A percentile compares a stretch with the other conserved stretches of the same genome.
phyloP scores from a whole-genome alignment of 208 protist species.

The Trypanosoma brucei region DNA sequence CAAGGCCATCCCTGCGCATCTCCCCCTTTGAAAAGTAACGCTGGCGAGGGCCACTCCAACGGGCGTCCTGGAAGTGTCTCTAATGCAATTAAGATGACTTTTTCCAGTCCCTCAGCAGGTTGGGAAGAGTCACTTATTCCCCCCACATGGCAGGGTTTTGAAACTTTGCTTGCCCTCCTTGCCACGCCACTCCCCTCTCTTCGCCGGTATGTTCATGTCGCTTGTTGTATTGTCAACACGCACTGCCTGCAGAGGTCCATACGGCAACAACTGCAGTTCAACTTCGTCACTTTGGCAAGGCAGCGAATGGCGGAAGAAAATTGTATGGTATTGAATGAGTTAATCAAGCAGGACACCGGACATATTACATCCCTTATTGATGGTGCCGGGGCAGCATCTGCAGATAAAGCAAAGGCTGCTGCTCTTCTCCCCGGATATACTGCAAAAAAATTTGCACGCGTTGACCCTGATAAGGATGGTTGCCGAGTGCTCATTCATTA shows the following conservation, averaged over 20 bases:
- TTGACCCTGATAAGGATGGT: conserved; percentile 15
- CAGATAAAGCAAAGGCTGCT: background rate
- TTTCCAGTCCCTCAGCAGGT: background rate
- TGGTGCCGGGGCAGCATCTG: conserved; percentile 11
- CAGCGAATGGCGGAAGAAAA: conserved; percentile 46
- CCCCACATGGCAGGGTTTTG: conserved; percentile 57
- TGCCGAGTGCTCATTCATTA: conserved; percentile 62
- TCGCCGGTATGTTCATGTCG: conserved; percentile 66
- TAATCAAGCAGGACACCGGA: conserved; percentile 46
- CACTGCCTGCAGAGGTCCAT: conserved; percentile 30
- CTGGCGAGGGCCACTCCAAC: conserved; percentile 1
- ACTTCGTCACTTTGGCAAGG: conserved; percentile 46
- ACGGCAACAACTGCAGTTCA: conserved; percentile 30
- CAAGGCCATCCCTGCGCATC: background rate
- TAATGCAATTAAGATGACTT: background rate
- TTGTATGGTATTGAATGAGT: conserved; percentile 53
- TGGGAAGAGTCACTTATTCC: conserved; percentile 39
- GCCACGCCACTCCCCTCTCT: conserved; percentile 58
- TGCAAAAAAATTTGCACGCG: conserved; percentile 15
- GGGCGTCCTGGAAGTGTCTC: background rate
- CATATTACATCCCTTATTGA: conserved; percentile 63
- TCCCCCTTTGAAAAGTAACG: background rate
- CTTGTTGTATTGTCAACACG: conserved; percentile 60
- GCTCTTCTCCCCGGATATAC: background rate
- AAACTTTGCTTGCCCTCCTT: conserved; percentile 66